These are phyloP conservation scores for Phytophthora foliorum DNA, from an alignment of 352 stramenopile species.

Conservation along the genomic window DNA sequence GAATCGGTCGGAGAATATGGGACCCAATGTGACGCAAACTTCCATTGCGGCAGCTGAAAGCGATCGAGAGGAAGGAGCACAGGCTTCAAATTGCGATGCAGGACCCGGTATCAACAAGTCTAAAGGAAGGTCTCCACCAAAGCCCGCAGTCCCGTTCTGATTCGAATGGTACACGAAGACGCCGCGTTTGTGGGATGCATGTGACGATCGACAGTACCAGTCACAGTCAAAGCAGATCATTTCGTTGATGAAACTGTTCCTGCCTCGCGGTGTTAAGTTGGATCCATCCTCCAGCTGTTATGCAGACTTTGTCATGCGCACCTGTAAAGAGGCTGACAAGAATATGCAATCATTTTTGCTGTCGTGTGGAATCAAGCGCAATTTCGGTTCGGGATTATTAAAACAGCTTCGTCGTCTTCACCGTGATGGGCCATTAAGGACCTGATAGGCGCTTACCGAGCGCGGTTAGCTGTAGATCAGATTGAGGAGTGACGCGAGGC, in stretches of 20 bases:
- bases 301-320: too few species aligned
- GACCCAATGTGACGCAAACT: background rate
- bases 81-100: too few species aligned
- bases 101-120: background rate
- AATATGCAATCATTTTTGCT: too few species aligned
- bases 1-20: background rate
- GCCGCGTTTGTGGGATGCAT: constrained; percentile 21
- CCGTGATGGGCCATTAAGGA: too few species aligned
- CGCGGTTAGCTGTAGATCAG: too few species aligned
- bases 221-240: constrained; percentile 34
- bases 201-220: constrained; percentile 11
- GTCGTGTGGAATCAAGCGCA: too few species aligned
- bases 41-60: background rate
- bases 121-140: background rate
- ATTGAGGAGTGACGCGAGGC: too few species aligned
- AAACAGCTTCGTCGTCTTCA: too few species aligned
- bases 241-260: constrained; percentile 42
- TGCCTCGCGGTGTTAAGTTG: constrained; percentile 21
- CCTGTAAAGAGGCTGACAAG: too few species aligned
- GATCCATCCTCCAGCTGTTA: background rate
- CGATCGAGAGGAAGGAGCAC: too few species aligned
- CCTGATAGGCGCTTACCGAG: too few species aligned
- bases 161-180: constrained; percentile 39
- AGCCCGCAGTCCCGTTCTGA: constrained; percentile 6
- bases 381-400: too few species aligned